Evolutionary conservation across 2,329 filamentous ascomycete genomes (phyloP).

Genomic region (Colletotrichum salicis): DNA sequence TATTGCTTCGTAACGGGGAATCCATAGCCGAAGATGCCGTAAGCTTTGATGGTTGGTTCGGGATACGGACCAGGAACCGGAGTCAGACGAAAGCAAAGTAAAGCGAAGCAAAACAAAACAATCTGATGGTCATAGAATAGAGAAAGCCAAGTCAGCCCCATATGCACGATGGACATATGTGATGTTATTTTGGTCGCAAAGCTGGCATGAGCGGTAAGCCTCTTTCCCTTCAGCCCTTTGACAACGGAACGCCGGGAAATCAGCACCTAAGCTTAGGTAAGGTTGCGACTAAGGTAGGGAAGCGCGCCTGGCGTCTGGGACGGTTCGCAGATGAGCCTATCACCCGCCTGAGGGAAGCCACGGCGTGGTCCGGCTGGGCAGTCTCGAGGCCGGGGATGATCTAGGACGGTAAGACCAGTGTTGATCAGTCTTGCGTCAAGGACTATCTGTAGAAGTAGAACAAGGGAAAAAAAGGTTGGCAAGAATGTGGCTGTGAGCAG

Average conservation of each 20-base stretch:
- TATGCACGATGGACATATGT: background rate
- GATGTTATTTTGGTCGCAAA: background rate
- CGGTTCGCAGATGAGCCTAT: slow-evolving; percentile 27
- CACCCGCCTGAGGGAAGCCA: slow-evolving; percentile 15
- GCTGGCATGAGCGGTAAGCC: slow-evolving; percentile 7
- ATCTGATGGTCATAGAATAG: background rate
- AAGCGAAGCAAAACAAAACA: background rate
- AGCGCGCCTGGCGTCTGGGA: background rate
- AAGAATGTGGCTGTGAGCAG: slow-evolving; percentile 8
- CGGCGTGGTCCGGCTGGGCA: slow-evolving; percentile 27
- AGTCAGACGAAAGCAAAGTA: background rate
- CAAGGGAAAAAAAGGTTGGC: background rate
- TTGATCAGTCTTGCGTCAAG: slow-evolving; percentile 10
- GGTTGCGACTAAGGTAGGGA: background rate
- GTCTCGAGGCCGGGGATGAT: background rate
- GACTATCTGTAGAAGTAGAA: background rate
- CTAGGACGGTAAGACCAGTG: background rate
- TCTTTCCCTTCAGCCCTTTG: slow-evolving; percentile 4
- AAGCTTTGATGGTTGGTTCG: background rate
- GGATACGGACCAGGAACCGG: background rate
- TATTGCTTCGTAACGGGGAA: slow-evolving; percentile 4
- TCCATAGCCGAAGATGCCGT: slow-evolving; percentile 18
- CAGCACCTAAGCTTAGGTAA: background rate
- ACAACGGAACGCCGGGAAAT: background rate
- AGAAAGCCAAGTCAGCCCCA: background rate